These are phyloP conservation scores for Backusella tuberculispora DNA, from an alignment of 192 early-diverging fungal genomes.

Conservation along the genomic window DNA sequence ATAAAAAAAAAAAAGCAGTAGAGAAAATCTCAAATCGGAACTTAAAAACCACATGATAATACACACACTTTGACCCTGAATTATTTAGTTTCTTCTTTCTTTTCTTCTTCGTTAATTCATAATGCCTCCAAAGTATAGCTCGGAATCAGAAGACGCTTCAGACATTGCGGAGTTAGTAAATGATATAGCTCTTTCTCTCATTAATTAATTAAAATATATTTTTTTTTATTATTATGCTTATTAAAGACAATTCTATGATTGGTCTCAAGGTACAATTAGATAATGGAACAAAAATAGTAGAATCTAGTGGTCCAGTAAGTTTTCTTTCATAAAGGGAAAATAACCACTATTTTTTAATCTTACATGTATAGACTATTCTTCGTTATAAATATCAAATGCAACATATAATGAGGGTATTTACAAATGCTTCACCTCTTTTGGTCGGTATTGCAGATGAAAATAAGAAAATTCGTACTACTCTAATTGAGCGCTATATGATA, in stretches of 20 bases:
- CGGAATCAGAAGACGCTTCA: slow-evolving; percentile 6
- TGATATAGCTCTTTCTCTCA: not conserved
- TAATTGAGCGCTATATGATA: slow-evolving; percentile 38
- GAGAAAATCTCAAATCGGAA: too few species aligned
- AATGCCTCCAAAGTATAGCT: slow-evolving; percentile 1
- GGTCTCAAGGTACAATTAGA: slow-evolving; percentile 31
- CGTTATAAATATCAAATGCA: slow-evolving; percentile 38
- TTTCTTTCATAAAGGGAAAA: not conserved
- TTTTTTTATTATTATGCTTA: not conserved
- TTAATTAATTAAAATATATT: not conserved
- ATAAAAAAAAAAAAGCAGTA: too few species aligned
- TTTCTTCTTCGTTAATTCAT: not conserved
- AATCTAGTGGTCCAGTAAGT: slow-evolving; percentile 53
- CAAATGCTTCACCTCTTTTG: slow-evolving; percentile 35
- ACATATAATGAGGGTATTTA: slow-evolving; percentile 27
- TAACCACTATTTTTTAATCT: not conserved
- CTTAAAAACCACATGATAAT: too few species aligned
- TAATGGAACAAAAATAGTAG: slow-evolving; percentile 43
- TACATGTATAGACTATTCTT: slow-evolving; percentile 31
- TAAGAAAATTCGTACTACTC: slow-evolving; percentile 19
- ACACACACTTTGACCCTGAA: too few species aligned
- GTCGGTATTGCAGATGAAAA: slow-evolving; percentile 37
- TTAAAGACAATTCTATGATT: slow-evolving; percentile 50
- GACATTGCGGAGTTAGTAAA: slow-evolving; percentile 4
- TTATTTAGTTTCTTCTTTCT: too few species aligned